Conservation (phyloP, 2,329 filamentous ascomycete species). For the Dothiorella sarmentorum region DNA sequence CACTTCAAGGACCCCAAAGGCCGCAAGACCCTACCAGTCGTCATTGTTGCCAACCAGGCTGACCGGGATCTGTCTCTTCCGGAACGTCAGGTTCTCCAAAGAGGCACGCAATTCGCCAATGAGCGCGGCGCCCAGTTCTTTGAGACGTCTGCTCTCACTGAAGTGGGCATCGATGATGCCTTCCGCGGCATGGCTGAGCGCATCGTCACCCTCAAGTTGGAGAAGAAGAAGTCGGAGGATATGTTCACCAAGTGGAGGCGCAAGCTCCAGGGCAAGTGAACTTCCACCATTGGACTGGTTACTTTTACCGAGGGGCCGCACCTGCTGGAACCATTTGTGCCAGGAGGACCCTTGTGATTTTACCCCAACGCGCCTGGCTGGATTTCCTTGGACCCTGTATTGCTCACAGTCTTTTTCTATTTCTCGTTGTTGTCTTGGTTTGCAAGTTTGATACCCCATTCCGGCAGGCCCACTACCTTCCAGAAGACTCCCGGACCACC, state of each 20-base stretch:
- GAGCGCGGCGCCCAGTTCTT: neutral
- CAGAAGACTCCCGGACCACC: neutral
- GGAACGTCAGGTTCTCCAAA: neutral
- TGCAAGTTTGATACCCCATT: slow-evolving; percentile 14
- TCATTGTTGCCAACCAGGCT: slow-evolving; percentile 4
- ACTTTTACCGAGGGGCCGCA: neutral
- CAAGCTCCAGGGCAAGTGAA: slow-evolving; percentile 12
- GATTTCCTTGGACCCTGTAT: neutral
- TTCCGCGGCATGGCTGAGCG: neutral
- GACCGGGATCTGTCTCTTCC: neutral
- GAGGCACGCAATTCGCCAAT: neutral
- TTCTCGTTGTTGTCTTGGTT: neutral
- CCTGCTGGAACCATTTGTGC: neutral
- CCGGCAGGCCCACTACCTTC: neutral
- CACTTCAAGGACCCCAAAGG: slow-evolving; percentile 10
- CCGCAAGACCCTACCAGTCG: slow-evolving; percentile 4
- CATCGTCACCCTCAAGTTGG: neutral
- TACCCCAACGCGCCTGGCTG: neutral
- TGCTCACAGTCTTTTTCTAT: neutral
- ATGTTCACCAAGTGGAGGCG: slow-evolving; percentile 9
- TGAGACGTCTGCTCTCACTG: neutral
- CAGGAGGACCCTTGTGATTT: neutral
- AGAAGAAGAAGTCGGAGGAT: slow-evolving; percentile 11
- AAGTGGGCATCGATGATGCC: neutral
- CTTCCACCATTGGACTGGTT: neutral